Evolutionary conservation across 2,329 filamentous ascomycete species (phyloP).

Genomic region (Ophiocordyceps camponoti-floridani): DNA sequence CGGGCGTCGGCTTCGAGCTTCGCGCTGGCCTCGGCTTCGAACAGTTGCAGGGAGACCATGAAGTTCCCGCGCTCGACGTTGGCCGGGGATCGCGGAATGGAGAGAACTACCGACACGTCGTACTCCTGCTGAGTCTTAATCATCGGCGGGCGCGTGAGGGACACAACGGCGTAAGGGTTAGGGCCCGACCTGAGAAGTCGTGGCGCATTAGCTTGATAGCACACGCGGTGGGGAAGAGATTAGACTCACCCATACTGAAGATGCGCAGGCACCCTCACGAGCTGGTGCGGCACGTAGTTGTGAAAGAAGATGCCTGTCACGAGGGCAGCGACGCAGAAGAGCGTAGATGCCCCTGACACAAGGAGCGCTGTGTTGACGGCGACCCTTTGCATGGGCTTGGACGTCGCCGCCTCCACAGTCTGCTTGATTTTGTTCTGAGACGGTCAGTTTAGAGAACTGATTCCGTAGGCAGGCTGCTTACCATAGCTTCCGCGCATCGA

Average conservation of each 20-base stretch:
- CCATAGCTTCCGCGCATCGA: neutral
- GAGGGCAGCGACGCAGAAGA: conserved; percentile 28
- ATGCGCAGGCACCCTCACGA: conserved; percentile 32
- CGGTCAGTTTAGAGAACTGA: neutral
- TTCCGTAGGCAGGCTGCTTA: neutral
- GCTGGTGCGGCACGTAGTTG: conserved; percentile 36
- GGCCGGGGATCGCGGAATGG: conserved; percentile 56
- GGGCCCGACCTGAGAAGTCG: conserved; percentile 19
- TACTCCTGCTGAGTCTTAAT: conserved; percentile 63
- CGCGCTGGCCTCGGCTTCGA: conserved; percentile 22
- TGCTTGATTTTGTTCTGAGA: conserved; percentile 9
- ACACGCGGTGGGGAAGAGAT: no score
- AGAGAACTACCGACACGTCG: conserved; percentile 60
- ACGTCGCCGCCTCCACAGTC: conserved; percentile 23
- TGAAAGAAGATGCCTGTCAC: conserved; percentile 36
- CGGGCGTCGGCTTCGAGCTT: conserved; percentile 10
- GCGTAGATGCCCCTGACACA: conserved; percentile 19
- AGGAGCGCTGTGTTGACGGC: conserved; percentile 29
- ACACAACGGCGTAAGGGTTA: conserved; percentile 34
- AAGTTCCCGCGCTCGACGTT: conserved; percentile 79
- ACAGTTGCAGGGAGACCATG: conserved; percentile 70
- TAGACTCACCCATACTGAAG: conserved; percentile 37
- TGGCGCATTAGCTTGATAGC: conserved; percentile 4
- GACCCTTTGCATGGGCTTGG: conserved; percentile 29
- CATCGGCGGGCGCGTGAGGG: conserved; percentile 31